Evolutionary conservation across 805 yeast species (phyloP).

Genomic region (Candida boidinii): DNA sequence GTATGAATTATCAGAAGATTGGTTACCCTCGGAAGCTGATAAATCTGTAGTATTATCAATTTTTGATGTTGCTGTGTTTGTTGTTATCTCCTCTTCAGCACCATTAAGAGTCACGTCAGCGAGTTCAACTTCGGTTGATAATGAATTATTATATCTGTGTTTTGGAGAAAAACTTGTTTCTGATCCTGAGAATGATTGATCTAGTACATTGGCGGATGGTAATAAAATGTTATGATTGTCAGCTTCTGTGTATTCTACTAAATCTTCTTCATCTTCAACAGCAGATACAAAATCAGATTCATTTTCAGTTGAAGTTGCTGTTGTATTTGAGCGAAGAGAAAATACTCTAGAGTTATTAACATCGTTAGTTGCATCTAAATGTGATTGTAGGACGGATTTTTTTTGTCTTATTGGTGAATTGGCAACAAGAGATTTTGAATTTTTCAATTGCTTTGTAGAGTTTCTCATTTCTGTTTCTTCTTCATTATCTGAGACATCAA

Average conservation of each 20-base stretch:
- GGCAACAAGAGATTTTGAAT: not conserved
- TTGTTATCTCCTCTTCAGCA: no score
- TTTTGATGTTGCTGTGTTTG: no score
- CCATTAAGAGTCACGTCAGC: no score
- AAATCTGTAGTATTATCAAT: no score
- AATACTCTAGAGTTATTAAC: conserved; percentile 9
- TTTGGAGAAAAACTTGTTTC: no score
- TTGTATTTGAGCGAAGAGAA: conserved; percentile 18
- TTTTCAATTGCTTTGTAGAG: not conserved
- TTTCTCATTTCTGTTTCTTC: not conserved
- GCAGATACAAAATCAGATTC: conserved; percentile 26
- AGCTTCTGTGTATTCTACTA: conserved; percentile 1
- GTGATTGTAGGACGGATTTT: no score
- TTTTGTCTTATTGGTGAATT: not conserved
- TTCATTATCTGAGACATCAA: not conserved
- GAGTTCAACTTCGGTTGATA: no score
- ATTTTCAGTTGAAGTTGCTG: conserved; percentile 16
- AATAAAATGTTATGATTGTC: not conserved
- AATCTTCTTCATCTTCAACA: conserved; percentile 19
- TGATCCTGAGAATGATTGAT: no score
- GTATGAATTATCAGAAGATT: no score
- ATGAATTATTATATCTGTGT: no score
- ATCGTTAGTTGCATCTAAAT: not conserved
- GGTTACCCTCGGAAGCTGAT: no score
- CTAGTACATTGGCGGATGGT: no score